Percentiles rank a stretch among this genome's conserved stretches.
Evolutionary conservation across 257 asterid genomes (phyloP).

Genomic region (Solanum piurae): DNA sequence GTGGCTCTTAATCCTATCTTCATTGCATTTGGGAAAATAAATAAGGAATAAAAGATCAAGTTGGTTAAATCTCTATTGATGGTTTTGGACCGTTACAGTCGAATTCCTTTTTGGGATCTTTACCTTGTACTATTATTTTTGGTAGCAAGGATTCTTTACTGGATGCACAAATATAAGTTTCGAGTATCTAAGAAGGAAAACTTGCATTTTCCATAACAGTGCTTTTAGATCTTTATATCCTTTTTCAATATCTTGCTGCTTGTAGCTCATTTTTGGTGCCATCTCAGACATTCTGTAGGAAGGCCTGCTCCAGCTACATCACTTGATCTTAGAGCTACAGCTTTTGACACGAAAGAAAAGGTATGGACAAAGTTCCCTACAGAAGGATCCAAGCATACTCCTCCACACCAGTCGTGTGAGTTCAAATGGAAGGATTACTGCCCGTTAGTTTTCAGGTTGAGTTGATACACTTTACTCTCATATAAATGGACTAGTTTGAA

Average conservation of each 20-base stretch:
- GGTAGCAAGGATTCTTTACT: not conserved
- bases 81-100: not conserved
- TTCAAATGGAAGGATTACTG: slow-evolving; percentile 95
- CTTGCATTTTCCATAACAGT: not conserved
- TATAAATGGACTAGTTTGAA: not conserved
- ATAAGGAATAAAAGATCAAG: not conserved
- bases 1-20: not conserved
- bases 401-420: slow-evolving; percentile 84
- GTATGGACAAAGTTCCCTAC: slow-evolving; percentile 80
- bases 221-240: not conserved
- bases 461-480: not conserved
- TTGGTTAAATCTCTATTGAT: not conserved
- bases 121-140: not conserved
- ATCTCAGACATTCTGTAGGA: slow-evolving; percentile 82
- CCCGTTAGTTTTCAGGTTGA: slow-evolving; percentile 86
- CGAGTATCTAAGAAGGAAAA: not conserved
- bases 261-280: slow-evolving; percentile 17
- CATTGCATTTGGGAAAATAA: not conserved
- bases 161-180: not conserved
- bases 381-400: slow-evolving; percentile 84
- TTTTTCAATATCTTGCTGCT: not conserved
- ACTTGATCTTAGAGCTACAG: slow-evolving; percentile 52
- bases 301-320: slow-evolving; percentile 61
- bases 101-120: not conserved
- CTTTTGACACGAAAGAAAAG: slow-evolving; percentile 67